Evolutionary conservation across 441 rosid species (phyloP).

Genomic region (Syzygium malaccense): DNA sequence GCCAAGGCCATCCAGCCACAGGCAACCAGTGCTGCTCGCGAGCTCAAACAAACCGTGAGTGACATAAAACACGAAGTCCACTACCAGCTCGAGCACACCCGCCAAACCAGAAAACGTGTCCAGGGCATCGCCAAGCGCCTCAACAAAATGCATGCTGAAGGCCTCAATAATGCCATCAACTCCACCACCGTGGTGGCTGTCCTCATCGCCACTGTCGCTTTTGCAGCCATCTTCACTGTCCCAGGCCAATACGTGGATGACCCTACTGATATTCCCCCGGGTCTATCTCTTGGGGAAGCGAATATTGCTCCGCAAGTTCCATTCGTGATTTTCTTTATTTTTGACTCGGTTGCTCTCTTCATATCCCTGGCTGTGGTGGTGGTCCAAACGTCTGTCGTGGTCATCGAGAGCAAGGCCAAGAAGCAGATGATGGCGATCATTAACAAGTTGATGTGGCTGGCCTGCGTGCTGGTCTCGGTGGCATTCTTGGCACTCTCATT

Average conservation of each 20-base stretch:
- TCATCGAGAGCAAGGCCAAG: slow-evolving; percentile 83
- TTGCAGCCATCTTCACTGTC: slow-evolving; percentile 90
- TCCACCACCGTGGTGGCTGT: slow-evolving; percentile 91
- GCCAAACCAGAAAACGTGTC: slow-evolving; percentile 65
- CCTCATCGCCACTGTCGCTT: slow-evolving; percentile 84
- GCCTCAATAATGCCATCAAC: slow-evolving; percentile 92
- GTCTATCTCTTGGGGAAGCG: slow-evolving; percentile 69
- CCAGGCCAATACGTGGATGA: slow-evolving; percentile 77
- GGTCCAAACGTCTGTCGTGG: slow-evolving; percentile 91
- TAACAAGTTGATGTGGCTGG: slow-evolving; percentile 94
- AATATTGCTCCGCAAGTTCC: slow-evolving; percentile 51
- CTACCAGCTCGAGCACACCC: slow-evolving; percentile 83
- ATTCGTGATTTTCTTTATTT: slow-evolving; percentile 67
- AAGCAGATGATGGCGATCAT: slow-evolving; percentile 88
- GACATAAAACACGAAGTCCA: slow-evolving; percentile 94
- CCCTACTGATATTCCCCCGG: slow-evolving; percentile 24
- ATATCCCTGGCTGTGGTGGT: slow-evolving; percentile 88
- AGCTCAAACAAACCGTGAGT: slow-evolving; percentile 84
- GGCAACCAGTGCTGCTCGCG: slow-evolving; percentile 45
- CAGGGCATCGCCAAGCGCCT: slow-evolving; percentile 79
- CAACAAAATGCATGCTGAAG: slow-evolving; percentile 80
- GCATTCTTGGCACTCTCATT: slow-evolving; percentile 70
- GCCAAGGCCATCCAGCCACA: slow-evolving; percentile 48
- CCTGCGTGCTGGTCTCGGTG: slow-evolving; percentile 69
- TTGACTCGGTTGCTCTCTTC: slow-evolving; percentile 83